Evolutionary conservation across 495 filamentous ascomycete genomes (phyloP).

Genomic region (Talaromyces borbonicus): DNA sequence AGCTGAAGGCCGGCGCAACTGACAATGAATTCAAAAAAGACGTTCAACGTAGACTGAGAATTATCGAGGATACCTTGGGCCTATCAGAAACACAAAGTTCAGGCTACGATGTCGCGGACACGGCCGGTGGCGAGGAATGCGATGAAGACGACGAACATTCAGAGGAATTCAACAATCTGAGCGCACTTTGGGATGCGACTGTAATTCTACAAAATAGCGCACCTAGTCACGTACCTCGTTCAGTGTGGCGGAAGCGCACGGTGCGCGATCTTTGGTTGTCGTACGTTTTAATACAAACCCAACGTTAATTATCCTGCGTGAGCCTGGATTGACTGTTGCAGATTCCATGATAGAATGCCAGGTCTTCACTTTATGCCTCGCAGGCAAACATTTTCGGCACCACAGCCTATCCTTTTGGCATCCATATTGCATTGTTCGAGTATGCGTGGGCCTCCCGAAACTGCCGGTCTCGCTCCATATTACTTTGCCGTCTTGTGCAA

Average conservation of each 20-base stretch:
- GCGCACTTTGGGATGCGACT: constrained; percentile 5
- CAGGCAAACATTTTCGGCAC: constrained; percentile 7
- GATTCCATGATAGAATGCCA: constrained; percentile 6
- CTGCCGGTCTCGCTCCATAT: constrained; percentile 2
- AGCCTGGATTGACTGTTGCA: too few relatives aligned
- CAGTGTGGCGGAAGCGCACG: constrained; percentile 1
- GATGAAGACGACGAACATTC: background rate
- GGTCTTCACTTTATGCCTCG: constrained; percentile 8
- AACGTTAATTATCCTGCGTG: background rate
- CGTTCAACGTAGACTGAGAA: constrained; percentile 4
- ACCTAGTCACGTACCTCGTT: background rate
- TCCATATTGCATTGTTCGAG: constrained; percentile 9
- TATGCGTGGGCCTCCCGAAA: constrained; percentile 4
- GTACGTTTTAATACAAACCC: background rate
- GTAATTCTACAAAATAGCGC: constrained; percentile 3
- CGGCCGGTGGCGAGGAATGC: background rate
- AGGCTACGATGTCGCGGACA: background rate
- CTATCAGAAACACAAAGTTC: background rate
- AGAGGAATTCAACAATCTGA: constrained; percentile 1
- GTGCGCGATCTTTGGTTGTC: constrained; percentile 6
- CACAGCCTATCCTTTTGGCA: constrained; percentile 7
- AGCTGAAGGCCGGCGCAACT: background rate
- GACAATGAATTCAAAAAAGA: constrained; percentile 5
- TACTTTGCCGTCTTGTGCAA: constrained; percentile 5
- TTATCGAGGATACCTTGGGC: constrained; percentile 3